Percentiles rank a stretch among this genome's conserved stretches.
phyloP scores from a whole-genome alignment of 2,329 filamentous ascomycete species.

The Pseudohalonectria lignicola region DNA sequence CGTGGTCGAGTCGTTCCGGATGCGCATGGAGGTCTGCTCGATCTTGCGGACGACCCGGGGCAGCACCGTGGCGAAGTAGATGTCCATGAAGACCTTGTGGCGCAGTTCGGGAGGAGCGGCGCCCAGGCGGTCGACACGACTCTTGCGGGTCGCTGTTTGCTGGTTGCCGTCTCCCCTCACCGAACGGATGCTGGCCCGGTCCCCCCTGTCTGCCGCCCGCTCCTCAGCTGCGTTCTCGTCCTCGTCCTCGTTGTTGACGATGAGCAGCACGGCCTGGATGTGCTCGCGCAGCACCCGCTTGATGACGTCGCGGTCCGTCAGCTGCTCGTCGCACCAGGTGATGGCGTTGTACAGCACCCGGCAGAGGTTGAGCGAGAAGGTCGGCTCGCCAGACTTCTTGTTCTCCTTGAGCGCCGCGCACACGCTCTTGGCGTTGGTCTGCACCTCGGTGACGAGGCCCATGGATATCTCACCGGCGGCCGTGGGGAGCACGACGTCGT shows the following conservation, averaged over 20 bases:
- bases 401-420: slow-evolving; percentile 6
- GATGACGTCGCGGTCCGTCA: slow-evolving; percentile 22
- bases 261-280: slow-evolving; percentile 33
- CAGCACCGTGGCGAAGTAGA: slow-evolving; percentile 37
- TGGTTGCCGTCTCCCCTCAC: slow-evolving; percentile 1
- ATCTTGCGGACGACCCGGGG: slow-evolving; percentile 23
- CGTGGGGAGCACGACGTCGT: slow-evolving; percentile 7
- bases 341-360: slow-evolving; percentile 28
- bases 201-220: neutral
- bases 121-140: slow-evolving; percentile 34
- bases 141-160: slow-evolving; percentile 3
- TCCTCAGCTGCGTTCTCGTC: slow-evolving; percentile 12
- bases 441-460: slow-evolving; percentile 6
- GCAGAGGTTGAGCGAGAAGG: slow-evolving; percentile 23
- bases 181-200: neutral
- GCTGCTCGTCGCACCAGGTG: slow-evolving; percentile 28
- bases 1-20: neutral
- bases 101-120: slow-evolving; percentile 34
- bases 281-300: slow-evolving; percentile 36
- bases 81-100: slow-evolving; percentile 37
- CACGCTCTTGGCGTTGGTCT: slow-evolving; percentile 4
- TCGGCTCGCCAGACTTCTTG: slow-evolving; percentile 4
- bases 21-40: slow-evolving; percentile 10
- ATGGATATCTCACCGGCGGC: neutral
- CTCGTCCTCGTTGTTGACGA: slow-evolving; percentile 29